Percentiles rank a stretch among this genome's conserved stretches.
phyloP scores from a whole-genome alignment of 306 rosid genomes.

The Rubus parviflorus region DNA sequence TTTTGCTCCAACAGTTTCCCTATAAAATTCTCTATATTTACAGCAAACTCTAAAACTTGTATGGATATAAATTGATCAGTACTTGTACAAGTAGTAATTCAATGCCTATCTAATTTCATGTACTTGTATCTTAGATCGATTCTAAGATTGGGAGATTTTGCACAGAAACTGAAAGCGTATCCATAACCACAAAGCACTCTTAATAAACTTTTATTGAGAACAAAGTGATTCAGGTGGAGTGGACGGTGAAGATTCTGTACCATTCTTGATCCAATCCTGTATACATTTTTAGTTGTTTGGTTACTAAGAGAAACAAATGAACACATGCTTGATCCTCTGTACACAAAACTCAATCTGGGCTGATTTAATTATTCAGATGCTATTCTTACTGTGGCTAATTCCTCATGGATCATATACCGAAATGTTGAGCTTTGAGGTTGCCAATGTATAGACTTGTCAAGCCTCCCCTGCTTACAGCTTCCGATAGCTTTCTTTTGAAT shows the following conservation, averaged over 20 bases:
- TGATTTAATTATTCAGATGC: background rate
- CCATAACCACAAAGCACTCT: background rate
- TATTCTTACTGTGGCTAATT: background rate
- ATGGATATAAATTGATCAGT: background rate
- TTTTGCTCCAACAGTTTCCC: too few relatives aligned
- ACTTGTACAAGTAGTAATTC: background rate
- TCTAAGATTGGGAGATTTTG: background rate
- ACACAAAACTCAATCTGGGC: background rate
- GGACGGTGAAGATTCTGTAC: background rate
- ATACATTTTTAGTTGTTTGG: background rate
- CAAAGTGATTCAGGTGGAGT: background rate
- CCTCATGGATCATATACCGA: slow-evolving; percentile 34
- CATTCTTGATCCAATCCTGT: background rate
- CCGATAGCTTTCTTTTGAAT: slow-evolving; percentile 15
- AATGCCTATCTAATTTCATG: background rate
- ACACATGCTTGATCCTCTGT: background rate
- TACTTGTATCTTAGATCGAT: background rate
- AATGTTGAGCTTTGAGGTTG: slow-evolving; percentile 32
- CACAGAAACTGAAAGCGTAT: background rate
- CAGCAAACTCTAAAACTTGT: too few relatives aligned
- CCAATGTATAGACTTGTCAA: slow-evolving; percentile 29
- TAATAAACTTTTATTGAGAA: background rate
- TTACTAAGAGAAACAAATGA: background rate
- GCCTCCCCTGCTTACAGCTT: slow-evolving; percentile 15
- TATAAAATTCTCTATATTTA: too few relatives aligned